Percentiles rank a stretch among this genome's conserved stretches.
Evolutionary conservation across 1,139 yeast genomes (phyloP).

Genomic region (Yamadazyma sp.): DNA sequence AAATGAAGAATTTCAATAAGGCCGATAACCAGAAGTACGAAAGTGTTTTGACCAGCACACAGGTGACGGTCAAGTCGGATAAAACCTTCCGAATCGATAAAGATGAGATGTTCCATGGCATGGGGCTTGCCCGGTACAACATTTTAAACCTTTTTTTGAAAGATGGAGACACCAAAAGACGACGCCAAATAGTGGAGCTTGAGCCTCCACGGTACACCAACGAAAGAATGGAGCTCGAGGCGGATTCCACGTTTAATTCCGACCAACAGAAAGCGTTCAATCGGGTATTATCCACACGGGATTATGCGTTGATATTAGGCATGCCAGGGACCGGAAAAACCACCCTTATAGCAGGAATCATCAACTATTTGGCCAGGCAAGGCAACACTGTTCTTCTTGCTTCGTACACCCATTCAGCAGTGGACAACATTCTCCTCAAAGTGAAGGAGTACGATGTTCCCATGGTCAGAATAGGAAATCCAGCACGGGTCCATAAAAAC

Average conservation of each 20-base stretch:
- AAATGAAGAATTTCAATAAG: constrained; percentile 40
- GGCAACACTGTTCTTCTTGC: constrained; percentile 74
- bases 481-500: constrained; percentile 60
- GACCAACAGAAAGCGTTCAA: constrained; percentile 75
- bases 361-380: constrained; percentile 55
- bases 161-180: constrained; percentile 51
- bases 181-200: constrained; percentile 64
- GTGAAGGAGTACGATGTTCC: constrained; percentile 47
- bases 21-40: constrained; percentile 14
- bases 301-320: constrained; percentile 81
- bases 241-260: constrained; percentile 41
- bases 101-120: constrained; percentile 74
- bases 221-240: constrained; percentile 1
- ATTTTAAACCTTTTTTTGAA: constrained; percentile 62
- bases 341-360: constrained; percentile 79
- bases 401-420: constrained; percentile 94
- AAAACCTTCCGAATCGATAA: constrained; percentile 67
- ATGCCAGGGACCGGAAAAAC: constrained; percentile 99
- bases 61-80: background rate
- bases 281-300: constrained; percentile 62
- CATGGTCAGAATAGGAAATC: constrained; percentile 59
- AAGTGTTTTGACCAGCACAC: constrained; percentile 9
- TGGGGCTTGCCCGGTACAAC: constrained; percentile 76
- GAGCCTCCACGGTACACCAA: constrained; percentile 26
- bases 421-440: constrained; percentile 84